Base-by-base conservation (phyloP, 2,329 filamentous ascomycete genomes). In the Cytospora schulzeri region DNA sequence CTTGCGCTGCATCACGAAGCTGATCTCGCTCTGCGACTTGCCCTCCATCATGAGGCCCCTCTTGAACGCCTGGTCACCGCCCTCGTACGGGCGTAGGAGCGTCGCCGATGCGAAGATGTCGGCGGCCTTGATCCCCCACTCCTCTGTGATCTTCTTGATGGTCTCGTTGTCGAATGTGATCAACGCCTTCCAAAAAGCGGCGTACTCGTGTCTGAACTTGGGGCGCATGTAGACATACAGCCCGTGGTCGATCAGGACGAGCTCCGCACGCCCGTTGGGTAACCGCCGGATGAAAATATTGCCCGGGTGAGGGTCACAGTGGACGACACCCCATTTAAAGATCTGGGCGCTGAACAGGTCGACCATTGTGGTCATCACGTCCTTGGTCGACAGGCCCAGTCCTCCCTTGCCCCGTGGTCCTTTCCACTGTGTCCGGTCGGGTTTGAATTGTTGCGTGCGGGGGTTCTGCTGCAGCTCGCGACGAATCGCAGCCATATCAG, bases 311-410 rank as follows among this genome's bases (percentile, higher is more conserved):
- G 95, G 95, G 75, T 99, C 95, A 78, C 94, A 97, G 79, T 99
- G 94, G 0, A 98, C 91, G 52, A 91, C 85, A 15, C 95, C 95
- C 91, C 92, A 98, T 69, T 96, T 89, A 81, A 97, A 99, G 84
- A 98, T 98, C 74, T 98, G 94, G 2, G 92, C 93, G n/a, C 90
- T 91, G 80, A 98, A 99, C 38, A 98, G 84, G 75, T 97, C 94
- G 57, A 97, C 87, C 88, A 98, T 97, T 35, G 92, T 97, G 7
- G 90, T 91, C 95, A 98, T 98, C 65, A 97, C 92, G 65, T 94
- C 90, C 72, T 91, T 91, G 33, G 92, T 81, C 9, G 87, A 88
- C 3, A 99, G 80, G 0, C 95, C 95, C 0, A 98, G 85, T 0
- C 95, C 95, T 57, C 93, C 94, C 66, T 86, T 88, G 29, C 87